Evolutionary conservation across 495 filamentous ascomycete genomes (phyloP), one percentile per base, ranked within the genome.

Genomic region (Daldinia loculata): DNA sequence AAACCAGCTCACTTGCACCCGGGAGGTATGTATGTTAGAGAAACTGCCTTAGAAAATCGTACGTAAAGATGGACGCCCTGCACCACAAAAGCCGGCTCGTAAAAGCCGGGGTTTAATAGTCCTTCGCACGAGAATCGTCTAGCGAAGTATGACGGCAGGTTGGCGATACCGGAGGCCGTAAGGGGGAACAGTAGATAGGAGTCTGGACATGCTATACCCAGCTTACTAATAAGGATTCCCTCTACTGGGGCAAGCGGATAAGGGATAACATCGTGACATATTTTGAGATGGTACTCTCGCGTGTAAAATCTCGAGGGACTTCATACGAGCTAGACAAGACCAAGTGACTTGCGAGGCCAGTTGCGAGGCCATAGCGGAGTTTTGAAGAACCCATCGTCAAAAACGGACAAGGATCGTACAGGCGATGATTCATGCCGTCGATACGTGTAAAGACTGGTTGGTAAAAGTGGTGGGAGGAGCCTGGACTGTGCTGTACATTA

Each of bases 371-470:
- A 56, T 45, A 58, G 62, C 22, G 62, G 50, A 17, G 50, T 56
- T 27, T 63, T 36, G 43, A 73, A 66, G 57, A 63, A 34, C 26
- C 43, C 66, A 63, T 65, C 45, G 41, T 55, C 56, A 22, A 69
- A 57, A 26, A 48, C 15, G 52, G 51, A 51, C 61, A 73, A 56
- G 70, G 70, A 73, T 73, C 51, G 19, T 63, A 69, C 61, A 63
- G 65, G 57, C 45, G 56, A 63, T 69, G 70, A 66, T 69, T 73
- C 66, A 69, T 69, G 58, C 29, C 56, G 52, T 69, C 66, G 65
- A 73, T 73, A 73, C 70, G 70, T 73, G 70, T 69, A 73, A 73
- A 58, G 61, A 69, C 66, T 66, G 70, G 70, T 73, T 73, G 70
- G 70, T 56, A 34, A 43, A 61, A 68, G 65, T 68, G 64, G 34